Evolutionary conservation across 2,329 filamentous ascomycete species (phyloP), one percentile per base, ranked within the genome.

Genomic region (Penicillium sp.): DNA sequence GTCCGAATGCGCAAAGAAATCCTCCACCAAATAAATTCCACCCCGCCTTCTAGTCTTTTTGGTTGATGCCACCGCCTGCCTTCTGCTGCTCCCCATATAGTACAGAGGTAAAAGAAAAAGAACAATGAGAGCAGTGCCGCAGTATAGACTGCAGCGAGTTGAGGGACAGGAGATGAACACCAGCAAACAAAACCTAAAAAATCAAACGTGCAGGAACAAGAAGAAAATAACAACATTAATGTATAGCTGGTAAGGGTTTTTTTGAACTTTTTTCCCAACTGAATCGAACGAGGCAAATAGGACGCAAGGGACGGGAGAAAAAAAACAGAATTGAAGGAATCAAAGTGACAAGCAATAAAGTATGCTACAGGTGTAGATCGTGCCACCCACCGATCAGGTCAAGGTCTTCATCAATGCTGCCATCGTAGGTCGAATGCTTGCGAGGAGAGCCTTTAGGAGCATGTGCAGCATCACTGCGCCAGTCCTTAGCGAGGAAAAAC

Each of bases 341-440:
- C 44, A 53, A 55, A 53, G 19, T 50, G 42, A 61, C 59, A 47
- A 26, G 43, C 45, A 47, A 56, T 46, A 14, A 31, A 54, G 48
- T 54, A 44, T 55, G 45, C 67, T 84, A 86, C 75, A 85, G 81
- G 75, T 86, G 83, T 75, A 85, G 81, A 73, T 87, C 87, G 76
- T 90, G 87, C 87, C 91, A 96, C 79, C 90, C 91, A 82, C 92
- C 92, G 87, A 96, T 91, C 88, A 93, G 96, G 86, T 96, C 92
- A 81, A 93, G 79, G 72, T 93, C 90, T 72, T 88, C 88, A 75
- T 91, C 75, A 27, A 75, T 56, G 46, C 68, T 75, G 54, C 69
- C 84, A 78, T 89, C 88, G 71, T 82, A 76, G 67, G 70, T 69
- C 44, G 70, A 65, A 42, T 62, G 60, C 55, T 71, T 75, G 67